Base-by-base conservation (phyloP, 176 grass and related monocot genomes). In the Hordeum marinum region DNA sequence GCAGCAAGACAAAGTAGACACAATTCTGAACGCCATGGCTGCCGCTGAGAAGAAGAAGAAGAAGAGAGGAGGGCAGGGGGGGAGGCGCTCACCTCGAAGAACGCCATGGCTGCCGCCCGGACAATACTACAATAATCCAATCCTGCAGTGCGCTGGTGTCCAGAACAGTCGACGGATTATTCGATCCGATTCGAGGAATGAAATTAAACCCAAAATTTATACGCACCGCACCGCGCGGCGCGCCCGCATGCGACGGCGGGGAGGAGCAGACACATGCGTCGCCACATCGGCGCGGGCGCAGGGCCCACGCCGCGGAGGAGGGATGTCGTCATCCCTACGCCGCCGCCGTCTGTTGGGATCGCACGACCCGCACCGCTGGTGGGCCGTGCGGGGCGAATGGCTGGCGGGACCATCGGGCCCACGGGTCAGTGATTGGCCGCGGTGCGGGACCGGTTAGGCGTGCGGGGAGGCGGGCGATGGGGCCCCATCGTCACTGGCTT, bases 1-100 rank as follows among this genome's bases (percentile, higher is more conserved):
- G 62, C 1, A 64, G 24, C 11, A 13, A 6, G 62, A 63, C 11
- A 29, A 32, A 13, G 66, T 4, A 21, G 66, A 1, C 34, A 35
- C 1, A 14, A 46, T 46, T 46, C 43, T 5, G 12, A 46, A 46
- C 43, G 43, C 43, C 43, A 46, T 46, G 12, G 43, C 43, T 46
- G 12, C 43, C 43, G 43, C 12, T 46, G 43, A 29, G 29, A 29
- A 29, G 29, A 25, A 26, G 45, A 7, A 14, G 35, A 65, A 0
- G 13, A 7, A 3, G 7, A 13, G 11, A 71, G 0, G 68, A 73
- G 40, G 4, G 6, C 23, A 9, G 40, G 42, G 15, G 13, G 31
- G 9, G 13, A 42, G 24, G 39, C 11, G 45, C 50, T 26, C 76
- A 92, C 86, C 92, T 94, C 84, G 63, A 92, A 86, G 82, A 90